A percentile compares a stretch with the other conserved stretches of the same genome.
These are phyloP conservation scores for Coemansia guatemalensis DNA, from an alignment of 192 early-diverging fungal genomes.

Conservation along the genomic window DNA sequence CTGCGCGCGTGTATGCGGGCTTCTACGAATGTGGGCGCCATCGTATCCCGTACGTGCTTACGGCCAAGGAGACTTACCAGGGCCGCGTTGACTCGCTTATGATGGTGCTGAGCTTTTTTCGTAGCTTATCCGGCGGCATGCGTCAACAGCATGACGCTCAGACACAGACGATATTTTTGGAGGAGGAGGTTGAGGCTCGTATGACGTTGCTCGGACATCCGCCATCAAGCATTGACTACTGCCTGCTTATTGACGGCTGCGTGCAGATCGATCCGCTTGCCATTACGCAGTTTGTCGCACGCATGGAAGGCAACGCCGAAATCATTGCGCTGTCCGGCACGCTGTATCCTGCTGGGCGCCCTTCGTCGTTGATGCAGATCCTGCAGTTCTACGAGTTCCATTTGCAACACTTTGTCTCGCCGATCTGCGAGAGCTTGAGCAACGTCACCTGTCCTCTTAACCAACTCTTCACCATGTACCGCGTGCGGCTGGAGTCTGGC, in stretches of 20 bases:
- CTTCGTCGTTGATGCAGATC: conserved; percentile 34
- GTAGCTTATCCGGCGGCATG: conserved; percentile 27
- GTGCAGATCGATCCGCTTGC: conserved; percentile 47
- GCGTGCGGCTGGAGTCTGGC: conserved; percentile 36
- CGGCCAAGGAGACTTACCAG: conserved; percentile 69
- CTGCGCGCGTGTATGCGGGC: conserved; percentile 80
- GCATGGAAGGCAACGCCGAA: conserved; percentile 32
- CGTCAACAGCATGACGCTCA: conserved; percentile 4
- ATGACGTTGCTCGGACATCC: conserved; percentile 36
- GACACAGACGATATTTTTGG: conserved; percentile 40
- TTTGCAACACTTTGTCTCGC: conserved; percentile 49
- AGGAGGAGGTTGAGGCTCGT: conserved; percentile 48
- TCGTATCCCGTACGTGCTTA: conserved; percentile 89
- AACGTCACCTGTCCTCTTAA: conserved; percentile 34
- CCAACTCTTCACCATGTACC: conserved; percentile 53
- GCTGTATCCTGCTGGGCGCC: conserved; percentile 42
- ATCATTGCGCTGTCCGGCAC: conserved; percentile 40
- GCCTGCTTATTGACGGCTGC: conserved; percentile 37
- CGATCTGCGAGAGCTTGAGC: conserved; percentile 47
- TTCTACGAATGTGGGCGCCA: conserved; percentile 88
- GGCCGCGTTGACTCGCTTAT: conserved; percentile 51
- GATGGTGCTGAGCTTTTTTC: conserved; percentile 51
- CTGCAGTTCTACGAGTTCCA: conserved; percentile 44
- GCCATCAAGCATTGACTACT: conserved; percentile 23
- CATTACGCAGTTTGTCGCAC: conserved; percentile 48